A percentile compares a stretch with the other conserved stretches of the same genome.
Conservation (phyloP, 805 yeast species). For the Saccharomycopsis javanensis region DNA sequence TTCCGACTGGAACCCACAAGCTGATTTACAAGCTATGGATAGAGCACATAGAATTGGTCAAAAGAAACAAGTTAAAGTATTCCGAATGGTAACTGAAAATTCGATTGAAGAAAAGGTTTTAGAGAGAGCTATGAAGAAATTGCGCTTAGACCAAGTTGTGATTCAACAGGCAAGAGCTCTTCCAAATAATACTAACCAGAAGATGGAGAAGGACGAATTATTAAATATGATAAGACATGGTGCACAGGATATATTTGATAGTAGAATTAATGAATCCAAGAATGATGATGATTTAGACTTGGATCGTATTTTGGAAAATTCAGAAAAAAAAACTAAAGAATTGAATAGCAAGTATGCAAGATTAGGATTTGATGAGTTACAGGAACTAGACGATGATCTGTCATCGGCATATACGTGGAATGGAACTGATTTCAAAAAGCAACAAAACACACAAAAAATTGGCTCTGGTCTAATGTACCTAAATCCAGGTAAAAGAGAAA, state of each 20-base stretch:
- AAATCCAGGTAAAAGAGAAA: constrained; percentile 75
- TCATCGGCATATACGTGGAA: constrained; percentile 79
- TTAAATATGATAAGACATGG: constrained; percentile 79
- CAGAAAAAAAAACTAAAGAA: constrained; percentile 55
- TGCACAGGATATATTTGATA: constrained; percentile 52
- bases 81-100: constrained; percentile 68
- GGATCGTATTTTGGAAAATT: constrained; percentile 47
- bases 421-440: constrained; percentile 71
- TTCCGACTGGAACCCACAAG: constrained; percentile 87
- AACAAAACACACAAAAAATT: constrained; percentile 38
- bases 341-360: constrained; percentile 54
- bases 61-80: constrained; percentile 73
- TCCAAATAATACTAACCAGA: constrained; percentile 29
- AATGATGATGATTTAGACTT: constrained; percentile 44
- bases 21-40: constrained; percentile 84
- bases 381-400: constrained; percentile 46
- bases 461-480: constrained; percentile 57
- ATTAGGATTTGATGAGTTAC: constrained; percentile 67
- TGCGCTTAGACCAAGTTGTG: constrained; percentile 71
- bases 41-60: constrained; percentile 86
- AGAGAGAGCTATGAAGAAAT: constrained; percentile 73
- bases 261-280: constrained; percentile 20
- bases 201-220: constrained; percentile 57
- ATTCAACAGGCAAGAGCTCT: constrained; percentile 61
- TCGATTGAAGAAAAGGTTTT: constrained; percentile 77